Percentiles rank a stretch among this genome's conserved stretches.
These are phyloP conservation scores for Auricularia cornea DNA, from an alignment of 768 basidiomycete genomes.

Conservation along the genomic window DNA sequence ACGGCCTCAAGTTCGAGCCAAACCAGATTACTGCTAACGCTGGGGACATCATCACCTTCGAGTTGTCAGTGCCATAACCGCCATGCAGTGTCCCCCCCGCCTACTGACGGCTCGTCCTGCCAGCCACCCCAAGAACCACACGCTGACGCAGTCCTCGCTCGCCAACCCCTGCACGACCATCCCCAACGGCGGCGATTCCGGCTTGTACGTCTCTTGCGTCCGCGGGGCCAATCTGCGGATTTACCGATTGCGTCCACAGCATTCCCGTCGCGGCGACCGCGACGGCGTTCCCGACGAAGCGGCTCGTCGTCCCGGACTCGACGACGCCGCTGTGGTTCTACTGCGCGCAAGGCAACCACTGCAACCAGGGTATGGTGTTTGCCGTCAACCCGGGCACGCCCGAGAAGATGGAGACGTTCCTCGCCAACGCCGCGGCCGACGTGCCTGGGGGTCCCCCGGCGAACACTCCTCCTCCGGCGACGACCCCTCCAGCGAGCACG, in stretches of 20 bases:
- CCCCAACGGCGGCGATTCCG: constrained; percentile 31
- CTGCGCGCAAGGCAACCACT: constrained; percentile 51
- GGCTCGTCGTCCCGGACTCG: constrained; percentile 42
- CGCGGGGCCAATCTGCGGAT: background rate
- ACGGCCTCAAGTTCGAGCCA: background rate
- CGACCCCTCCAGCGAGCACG: no score
- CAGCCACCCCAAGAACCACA: constrained; percentile 9
- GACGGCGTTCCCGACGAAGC: constrained; percentile 43
- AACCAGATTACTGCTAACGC: background rate
- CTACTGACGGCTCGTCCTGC: background rate
- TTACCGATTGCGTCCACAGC: constrained; percentile 16
- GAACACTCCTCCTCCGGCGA: constrained; percentile 9
- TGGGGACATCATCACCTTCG: background rate
- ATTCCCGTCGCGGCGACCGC: constrained; percentile 39
- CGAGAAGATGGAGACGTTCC: constrained; percentile 42
- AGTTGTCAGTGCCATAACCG: background rate
- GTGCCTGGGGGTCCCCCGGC: constrained; percentile 12
- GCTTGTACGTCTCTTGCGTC: constrained; percentile 23
- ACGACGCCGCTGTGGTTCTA: constrained; percentile 23
- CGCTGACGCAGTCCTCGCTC: constrained; percentile 30
- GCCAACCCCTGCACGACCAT: constrained; percentile 30
- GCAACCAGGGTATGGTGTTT: constrained; percentile 53
- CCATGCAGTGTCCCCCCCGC: background rate
- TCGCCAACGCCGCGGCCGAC: constrained; percentile 38
- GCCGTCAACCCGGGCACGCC: constrained; percentile 48